Base-by-base conservation (phyloP, 1,284 basidiomycete species). In the Ceratobasidium sp. region DNA sequence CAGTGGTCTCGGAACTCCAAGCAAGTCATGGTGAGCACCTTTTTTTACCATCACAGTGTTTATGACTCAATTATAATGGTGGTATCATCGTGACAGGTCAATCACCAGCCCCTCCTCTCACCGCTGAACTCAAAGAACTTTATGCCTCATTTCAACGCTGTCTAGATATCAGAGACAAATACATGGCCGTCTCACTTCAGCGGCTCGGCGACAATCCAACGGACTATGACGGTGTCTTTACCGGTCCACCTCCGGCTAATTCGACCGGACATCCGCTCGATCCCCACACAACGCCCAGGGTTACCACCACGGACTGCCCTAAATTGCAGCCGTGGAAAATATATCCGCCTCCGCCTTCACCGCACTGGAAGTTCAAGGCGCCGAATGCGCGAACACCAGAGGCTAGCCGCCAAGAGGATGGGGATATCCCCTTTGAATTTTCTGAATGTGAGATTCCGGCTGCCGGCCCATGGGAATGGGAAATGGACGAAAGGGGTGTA, bases 161-260 rank as follows among this genome's bases (percentile, higher is more conserved):
- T 78, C 86, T 97, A 60, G 87, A 92, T 73, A 83, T 97, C 23
- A 90, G 95, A 25, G 95, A 97, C 83, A 97, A 96, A 81, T 98
- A 97, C 82, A 94, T 96, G 82, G 77, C 83, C 14, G 86, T 87
- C 70, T 96, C 95, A 0, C 86, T 89, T 8, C 95, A 98, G 79
- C 86, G 91, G 69, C 85, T 96, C 0, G 94, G 95, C 3, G 96
- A 98, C 81, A 92, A 97, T 79, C 95, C 95, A 0, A 86, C 87
- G 75, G 93, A 97, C 80, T 87, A 94, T 79, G 96, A 97, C 76
- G 91, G 88, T 0, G 77, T 82, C 16, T 94, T 94, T 78, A 81
- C 82, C 18, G 88, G 89, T 14, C 21, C 48, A 18, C 46, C 62
- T 40, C 33, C 46, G 28, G 48, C 25, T 28, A 44, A 67, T 67